A percentile compares a stretch with the other conserved stretches of the same genome.
These are phyloP conservation scores for Pelargonium cotyledonis DNA, from an alignment of 441 rosid species.

Conservation along the genomic window DNA sequence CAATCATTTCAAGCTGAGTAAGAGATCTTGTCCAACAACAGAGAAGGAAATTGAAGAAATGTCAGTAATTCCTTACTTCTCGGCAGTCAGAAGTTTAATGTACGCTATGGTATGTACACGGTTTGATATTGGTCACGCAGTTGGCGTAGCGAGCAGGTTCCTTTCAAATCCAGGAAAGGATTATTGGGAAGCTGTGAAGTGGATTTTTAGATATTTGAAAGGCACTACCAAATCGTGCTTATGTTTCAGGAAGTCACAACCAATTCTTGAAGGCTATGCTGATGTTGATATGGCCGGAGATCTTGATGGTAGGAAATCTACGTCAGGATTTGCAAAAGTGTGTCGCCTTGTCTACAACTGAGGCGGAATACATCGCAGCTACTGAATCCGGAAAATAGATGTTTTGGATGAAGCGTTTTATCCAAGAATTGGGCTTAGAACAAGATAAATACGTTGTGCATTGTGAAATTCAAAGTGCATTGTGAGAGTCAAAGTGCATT, in stretches of 20 bases:
- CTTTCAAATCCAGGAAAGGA: background rate
- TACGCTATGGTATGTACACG: slow-evolving; percentile 5
- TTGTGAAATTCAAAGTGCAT: no score
- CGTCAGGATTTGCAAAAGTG: background rate
- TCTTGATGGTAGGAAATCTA: slow-evolving; percentile 4
- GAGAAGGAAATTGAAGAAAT: no score
- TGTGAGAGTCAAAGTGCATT: background rate
- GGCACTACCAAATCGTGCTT: background rate
- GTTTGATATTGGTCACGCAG: background rate
- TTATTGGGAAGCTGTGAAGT: slow-evolving; percentile 5
- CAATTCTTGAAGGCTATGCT: background rate
- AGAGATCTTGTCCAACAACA: background rate
- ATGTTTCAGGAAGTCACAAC: background rate
- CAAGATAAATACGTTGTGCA: background rate
- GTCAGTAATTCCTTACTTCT: background rate
- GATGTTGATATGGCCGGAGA: background rate
- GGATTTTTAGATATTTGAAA: slow-evolving; percentile 3
- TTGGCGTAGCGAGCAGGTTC: background rate
- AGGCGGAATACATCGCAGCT: background rate
- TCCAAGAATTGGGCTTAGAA: background rate
- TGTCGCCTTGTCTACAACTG: slow-evolving; percentile 4
- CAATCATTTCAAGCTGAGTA: background rate
- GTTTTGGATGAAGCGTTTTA: background rate
- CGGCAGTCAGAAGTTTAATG: slow-evolving; percentile 1
- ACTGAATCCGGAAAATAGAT: background rate